Percentiles rank a stretch among this genome's conserved stretches.
Evolutionary conservation across 2,329 filamentous ascomycete genomes (phyloP).

Genomic region (Aureobasidium sp.): DNA sequence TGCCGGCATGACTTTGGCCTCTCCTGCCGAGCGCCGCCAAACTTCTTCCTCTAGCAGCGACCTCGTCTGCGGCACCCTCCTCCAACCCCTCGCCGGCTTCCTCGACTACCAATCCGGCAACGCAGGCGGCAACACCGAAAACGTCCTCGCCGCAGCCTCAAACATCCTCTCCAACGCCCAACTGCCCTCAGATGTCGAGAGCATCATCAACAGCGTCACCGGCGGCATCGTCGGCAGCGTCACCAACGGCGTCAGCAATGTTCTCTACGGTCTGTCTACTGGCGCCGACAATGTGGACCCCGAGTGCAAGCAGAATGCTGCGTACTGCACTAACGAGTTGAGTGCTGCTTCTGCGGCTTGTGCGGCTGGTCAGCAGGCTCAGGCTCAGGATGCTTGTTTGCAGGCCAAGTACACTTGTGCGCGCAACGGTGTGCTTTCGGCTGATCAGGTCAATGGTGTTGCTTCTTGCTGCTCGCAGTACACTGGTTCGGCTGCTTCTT

Average conservation of each 20-base stretch:
- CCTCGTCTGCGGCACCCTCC: conserved; percentile 1
- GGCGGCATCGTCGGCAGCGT: conserved; percentile 1
- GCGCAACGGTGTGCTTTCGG: background rate
- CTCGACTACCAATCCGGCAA: conserved; percentile 10
- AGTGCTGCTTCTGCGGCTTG: conserved; percentile 3
- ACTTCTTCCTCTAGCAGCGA: background rate
- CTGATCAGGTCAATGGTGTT: background rate
- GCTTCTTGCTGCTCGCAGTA: conserved; percentile 8
- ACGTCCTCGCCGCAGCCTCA: background rate
- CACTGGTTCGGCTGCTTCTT: conserved; percentile 1
- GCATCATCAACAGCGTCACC: conserved; percentile 1
- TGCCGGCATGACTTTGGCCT: background rate
- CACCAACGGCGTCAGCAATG: conserved; percentile 2
- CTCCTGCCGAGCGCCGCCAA: background rate
- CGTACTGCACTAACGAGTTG: conserved; percentile 8
- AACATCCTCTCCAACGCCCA: background rate
- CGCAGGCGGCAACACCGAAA: background rate
- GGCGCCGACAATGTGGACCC: background rate
- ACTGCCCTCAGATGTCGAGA: background rate
- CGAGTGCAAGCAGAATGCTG: background rate
- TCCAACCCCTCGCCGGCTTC: conserved; percentile 9
- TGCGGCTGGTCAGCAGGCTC: background rate
- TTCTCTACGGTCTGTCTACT: background rate
- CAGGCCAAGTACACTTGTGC: conserved; percentile 12
- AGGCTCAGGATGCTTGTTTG: conserved; percentile 12